phyloP scores from a whole-genome alignment of 1,284 basidiomycete species.

The Puccinia coronata region DNA sequence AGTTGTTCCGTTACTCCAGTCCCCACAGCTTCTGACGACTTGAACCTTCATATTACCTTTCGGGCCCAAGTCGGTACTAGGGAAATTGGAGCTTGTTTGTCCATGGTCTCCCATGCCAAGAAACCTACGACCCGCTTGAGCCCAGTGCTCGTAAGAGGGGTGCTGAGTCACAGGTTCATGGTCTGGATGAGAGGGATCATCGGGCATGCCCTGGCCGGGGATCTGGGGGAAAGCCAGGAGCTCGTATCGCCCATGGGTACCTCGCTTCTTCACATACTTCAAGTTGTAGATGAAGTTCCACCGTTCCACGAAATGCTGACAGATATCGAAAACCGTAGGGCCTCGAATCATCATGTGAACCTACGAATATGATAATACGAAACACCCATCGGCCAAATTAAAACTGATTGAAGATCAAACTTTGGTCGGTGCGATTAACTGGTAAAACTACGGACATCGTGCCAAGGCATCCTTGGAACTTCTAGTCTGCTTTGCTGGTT shows the following conservation, averaged over 20 bases:
- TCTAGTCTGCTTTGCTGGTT: constrained; percentile 61
- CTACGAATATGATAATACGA: constrained; percentile 61
- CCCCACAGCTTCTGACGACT: constrained; percentile 75
- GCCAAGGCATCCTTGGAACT: constrained; percentile 74
- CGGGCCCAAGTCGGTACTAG: constrained; percentile 18
- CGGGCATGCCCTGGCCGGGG: constrained; percentile 63
- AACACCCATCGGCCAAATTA: constrained; percentile 36
- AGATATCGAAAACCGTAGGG: constrained; percentile 78
- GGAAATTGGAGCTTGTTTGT: constrained; percentile 8
- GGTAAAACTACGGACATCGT: constrained; percentile 66
- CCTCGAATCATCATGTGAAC: constrained; percentile 75
- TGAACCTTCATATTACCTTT: constrained; percentile 65
- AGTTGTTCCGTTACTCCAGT: constrained; percentile 88
- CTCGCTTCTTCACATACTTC: constrained; percentile 61
- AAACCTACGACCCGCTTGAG: constrained; percentile 34
- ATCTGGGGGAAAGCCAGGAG: constrained; percentile 83
- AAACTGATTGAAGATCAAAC: neutral
- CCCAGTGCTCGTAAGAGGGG: constrained; percentile 70
- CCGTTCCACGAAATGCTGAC: constrained; percentile 84
- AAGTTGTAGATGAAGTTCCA: constrained; percentile 65
- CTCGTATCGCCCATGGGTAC: constrained; percentile 62
- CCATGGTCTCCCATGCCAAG: constrained; percentile 18
- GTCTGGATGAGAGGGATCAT: constrained; percentile 67
- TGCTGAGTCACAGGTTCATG: constrained; percentile 62
- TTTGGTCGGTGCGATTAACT: constrained; percentile 65